phyloP scores from a whole-genome alignment of 371 early-diverging fungal genomes.

The Mucor saturninus region DNA sequence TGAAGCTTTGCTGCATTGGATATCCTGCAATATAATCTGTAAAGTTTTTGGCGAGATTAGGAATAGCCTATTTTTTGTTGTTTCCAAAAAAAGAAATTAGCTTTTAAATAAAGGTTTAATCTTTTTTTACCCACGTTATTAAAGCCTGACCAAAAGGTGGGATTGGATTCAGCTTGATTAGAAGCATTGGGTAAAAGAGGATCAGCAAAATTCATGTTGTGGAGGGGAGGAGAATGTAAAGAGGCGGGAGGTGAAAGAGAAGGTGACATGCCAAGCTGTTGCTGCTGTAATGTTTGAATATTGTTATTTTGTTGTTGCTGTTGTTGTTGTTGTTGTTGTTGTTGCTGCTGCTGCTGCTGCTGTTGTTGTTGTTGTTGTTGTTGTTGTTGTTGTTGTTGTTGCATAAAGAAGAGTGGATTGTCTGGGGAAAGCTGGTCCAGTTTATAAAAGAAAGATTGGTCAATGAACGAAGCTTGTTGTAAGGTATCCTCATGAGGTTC shows the following conservation, averaged over 20 bases:
- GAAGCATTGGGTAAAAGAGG: constrained; percentile 25
- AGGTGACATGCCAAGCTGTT: constrained; percentile 4
- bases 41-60: constrained; percentile 49
- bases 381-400: constrained; percentile 27
- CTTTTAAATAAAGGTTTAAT: no score
- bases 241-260: constrained; percentile 18
- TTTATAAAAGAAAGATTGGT: constrained; percentile 48
- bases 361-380: constrained; percentile 18
- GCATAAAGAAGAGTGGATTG: constrained; percentile 43
- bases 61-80: constrained; percentile 40
- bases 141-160: constrained; percentile 50
- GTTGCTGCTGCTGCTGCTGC: constrained; percentile 29
- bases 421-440: constrained; percentile 45
- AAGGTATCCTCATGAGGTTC: constrained; percentile 36
- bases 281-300: constrained; percentile 9
- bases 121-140: constrained; percentile 34
- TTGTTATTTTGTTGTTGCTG: no score
- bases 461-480: constrained; percentile 39
- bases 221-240: constrained; percentile 15
- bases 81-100: background rate
- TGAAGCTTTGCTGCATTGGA: constrained; percentile 19
- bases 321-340: constrained; percentile 10
- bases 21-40: constrained; percentile 48
- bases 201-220: constrained; percentile 13
- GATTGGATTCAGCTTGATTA: constrained; percentile 8